Evolutionary conservation across 2,329 filamentous ascomycete species (phyloP), one percentile per base, ranked within the genome.

Genomic region (Diaporthe aspalathi): DNA sequence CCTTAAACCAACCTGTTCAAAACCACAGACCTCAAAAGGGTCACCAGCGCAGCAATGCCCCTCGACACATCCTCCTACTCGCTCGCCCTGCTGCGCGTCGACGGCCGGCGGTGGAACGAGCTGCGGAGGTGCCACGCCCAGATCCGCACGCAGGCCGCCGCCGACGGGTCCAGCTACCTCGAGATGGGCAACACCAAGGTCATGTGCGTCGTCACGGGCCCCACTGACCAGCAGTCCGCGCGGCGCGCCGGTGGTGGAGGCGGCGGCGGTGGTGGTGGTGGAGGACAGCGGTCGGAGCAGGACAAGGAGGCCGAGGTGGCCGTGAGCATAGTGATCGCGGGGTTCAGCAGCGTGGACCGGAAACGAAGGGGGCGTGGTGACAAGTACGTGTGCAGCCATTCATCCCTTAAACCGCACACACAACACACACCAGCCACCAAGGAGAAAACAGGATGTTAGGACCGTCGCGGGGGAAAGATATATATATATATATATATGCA

Each of bases 151-250:
- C 96, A 98, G 82, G 92, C 95, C 73, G 92, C 95, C 63, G 94
- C 95, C 69, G 96, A 98, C 77, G 96, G 96, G 45, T 97, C 93
- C 54, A 94, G 92, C 73, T 97, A 97, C 82, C 90, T 98, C 72
- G 94, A 97, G 80, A 97, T 97, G 92, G 96, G 96, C 77, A 97
- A 98, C 83, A 99, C 96, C 27, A 96, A 97, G 80, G 92, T 99
- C 76, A 93, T 98, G 83, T 98, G 95, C 83, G 94, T 95, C 29
- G 91, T 99, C 60, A 90, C 91, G 1, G 96, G 96, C 0, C 96
- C 96, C 0, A 90, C 89, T 47, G 96, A 99, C 82, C 83, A 83
- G 67, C 71, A 73, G 9, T 70, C 71, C 16, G 68, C 68, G 5
- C 82, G 79, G 76, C 38, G 88, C 63, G 82, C 87, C 75, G 81